phyloP scores from a whole-genome alignment of 164 flowering plant species.

The Brasenia schreberi region DNA sequence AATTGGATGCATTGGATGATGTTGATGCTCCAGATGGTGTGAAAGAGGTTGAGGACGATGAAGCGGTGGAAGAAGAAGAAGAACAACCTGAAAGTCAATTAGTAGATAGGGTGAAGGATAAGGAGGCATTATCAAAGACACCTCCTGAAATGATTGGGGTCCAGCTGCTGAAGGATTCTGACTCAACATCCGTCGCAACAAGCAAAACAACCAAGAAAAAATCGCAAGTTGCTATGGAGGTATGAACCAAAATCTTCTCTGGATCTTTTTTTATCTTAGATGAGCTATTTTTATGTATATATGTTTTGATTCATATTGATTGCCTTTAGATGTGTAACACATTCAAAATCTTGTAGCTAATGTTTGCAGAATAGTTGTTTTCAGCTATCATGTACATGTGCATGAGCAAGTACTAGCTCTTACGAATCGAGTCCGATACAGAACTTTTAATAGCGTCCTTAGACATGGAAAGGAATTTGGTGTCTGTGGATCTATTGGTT shows the following conservation, averaged over 20 bases:
- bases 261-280: no score
- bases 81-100: constrained; percentile 30
- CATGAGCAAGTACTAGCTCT: no score
- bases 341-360: neutral
- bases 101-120: constrained; percentile 40
- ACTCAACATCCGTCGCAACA: constrained; percentile 31
- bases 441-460: no score
- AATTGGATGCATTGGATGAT: constrained; percentile 29
- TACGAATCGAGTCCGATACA: no score
- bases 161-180: constrained; percentile 73
- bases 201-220: constrained; percentile 49
- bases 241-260: constrained; percentile 7
- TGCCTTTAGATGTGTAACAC: no score
- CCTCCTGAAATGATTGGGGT: constrained; percentile 97
- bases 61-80: constrained; percentile 15
- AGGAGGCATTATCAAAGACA: constrained; percentile 55
- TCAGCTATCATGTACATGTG: no score
- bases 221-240: constrained; percentile 44
- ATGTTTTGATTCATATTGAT: no score
- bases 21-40: constrained; percentile 31
- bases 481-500: no score
- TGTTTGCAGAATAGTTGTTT: neutral
- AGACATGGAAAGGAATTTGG: no score
- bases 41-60: constrained; percentile 50
- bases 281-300: no score